These are phyloP conservation scores for Lupinus albus DNA, from an alignment of 306 rosid genomes.

Conservation along the genomic window DNA sequence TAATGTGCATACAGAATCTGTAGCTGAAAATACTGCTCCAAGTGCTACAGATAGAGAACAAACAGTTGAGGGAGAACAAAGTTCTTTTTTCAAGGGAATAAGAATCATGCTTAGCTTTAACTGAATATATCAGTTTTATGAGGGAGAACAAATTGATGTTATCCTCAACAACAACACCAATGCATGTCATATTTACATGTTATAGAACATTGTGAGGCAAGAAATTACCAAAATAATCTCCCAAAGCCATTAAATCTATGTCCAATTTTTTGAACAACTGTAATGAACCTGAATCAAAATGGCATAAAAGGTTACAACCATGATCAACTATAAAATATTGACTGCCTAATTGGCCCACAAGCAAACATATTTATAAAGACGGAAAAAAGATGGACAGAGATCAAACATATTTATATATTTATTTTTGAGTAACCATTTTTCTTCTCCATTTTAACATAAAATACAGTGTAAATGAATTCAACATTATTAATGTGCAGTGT, in stretches of 20 bases:
- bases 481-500: background rate
- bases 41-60: conserved; percentile 51
- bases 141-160: conserved; percentile 12
- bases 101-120: background rate
- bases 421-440: background rate
- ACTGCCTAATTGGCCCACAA: background rate
- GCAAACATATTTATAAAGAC: background rate
- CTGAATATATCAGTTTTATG: background rate
- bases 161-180: background rate
- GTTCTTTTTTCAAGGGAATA: too few species aligned
- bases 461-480: background rate
- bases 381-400: background rate
- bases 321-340: conserved; percentile 2
- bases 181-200: background rate
- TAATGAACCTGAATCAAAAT: conserved; percentile 58
- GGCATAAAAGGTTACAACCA: conserved; percentile 32
- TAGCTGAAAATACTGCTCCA: conserved; percentile 73
- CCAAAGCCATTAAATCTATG: conserved; percentile 51
- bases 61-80: background rate
- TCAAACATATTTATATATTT: too few species aligned
- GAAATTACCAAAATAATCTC: conserved; percentile 65
- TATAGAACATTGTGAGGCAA: background rate
- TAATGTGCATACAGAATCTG: conserved; percentile 70
- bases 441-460: background rate
- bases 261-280: conserved; percentile 54